Conservation (phyloP, 371 early-diverging fungal genomes). For the Mycotypha africana region DNA sequence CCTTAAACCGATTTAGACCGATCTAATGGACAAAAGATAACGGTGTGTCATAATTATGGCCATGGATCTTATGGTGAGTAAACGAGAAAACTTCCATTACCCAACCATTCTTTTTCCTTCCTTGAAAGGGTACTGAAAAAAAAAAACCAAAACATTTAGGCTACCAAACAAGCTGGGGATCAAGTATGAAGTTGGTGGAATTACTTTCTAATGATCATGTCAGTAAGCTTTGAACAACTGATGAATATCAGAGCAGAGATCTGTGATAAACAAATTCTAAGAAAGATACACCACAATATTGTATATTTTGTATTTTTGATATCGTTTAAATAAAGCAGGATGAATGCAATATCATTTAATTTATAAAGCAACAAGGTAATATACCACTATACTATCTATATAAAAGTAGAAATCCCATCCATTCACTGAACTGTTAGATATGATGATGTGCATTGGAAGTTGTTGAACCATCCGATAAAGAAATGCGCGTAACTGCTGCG, state of each 20-base stretch:
- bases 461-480: slow-evolving; percentile 7
- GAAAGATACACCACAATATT: too few species aligned
- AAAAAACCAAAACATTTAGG: slow-evolving; percentile 2
- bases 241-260: too few species aligned
- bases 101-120: not conserved
- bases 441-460: too few species aligned
- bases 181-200: slow-evolving; percentile 21
- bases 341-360: too few species aligned
- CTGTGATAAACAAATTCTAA: too few species aligned
- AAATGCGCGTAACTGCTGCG: slow-evolving; percentile 22
- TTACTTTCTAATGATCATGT: slow-evolving; percentile 17
- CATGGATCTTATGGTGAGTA: slow-evolving; percentile 38
- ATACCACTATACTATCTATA: too few species aligned
- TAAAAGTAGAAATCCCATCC: too few species aligned
- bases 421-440: too few species aligned
- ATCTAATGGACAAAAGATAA: slow-evolving; percentile 22
- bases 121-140: not conserved
- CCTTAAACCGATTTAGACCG: slow-evolving; percentile 3
- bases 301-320: too few species aligned
- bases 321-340: too few species aligned
- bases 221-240: slow-evolving; percentile 23
- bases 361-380: too few species aligned
- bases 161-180: slow-evolving; percentile 44
- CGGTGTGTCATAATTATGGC: slow-evolving; percentile 38
- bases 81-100: not conserved